These are phyloP conservation scores for Eremochloa ophiuroides DNA, from an alignment of 176 grass and related monocot genomes.

Conservation along the genomic window DNA sequence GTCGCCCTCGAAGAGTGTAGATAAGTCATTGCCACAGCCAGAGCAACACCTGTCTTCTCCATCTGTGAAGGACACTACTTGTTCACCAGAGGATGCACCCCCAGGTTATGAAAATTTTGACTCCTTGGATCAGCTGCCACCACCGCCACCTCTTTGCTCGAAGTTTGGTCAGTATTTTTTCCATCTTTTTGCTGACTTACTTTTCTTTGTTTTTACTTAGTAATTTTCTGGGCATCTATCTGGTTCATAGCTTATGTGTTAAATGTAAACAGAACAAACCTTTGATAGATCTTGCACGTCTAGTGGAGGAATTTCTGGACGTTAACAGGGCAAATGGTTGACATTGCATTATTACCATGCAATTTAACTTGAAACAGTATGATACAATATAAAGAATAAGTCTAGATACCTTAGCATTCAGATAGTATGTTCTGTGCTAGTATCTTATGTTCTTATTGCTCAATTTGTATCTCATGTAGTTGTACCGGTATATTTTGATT, in stretches of 20 bases:
- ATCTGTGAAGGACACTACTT: neutral
- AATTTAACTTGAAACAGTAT: neutral
- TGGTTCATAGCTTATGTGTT: neutral
- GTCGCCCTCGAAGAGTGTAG: constrained; percentile 1
- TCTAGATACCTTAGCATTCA: constrained; percentile 5
- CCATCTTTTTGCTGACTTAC: neutral
- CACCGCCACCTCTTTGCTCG: constrained; percentile 7
- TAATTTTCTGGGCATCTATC: constrained; percentile 8
- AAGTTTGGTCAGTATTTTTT: constrained; percentile 29
- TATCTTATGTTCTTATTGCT: neutral
- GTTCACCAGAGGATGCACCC: constrained; percentile 12
- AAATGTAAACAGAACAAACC: neutral
- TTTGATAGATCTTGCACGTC: neutral
- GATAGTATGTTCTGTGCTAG: neutral
- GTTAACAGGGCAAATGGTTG: neutral
- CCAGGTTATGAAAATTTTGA: constrained; percentile 21
- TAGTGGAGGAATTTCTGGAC: neutral
- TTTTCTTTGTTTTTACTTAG: constrained; percentile 7
- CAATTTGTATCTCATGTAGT: neutral
- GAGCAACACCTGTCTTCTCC: constrained; percentile 30
- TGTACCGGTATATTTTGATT: neutral
- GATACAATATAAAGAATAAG: neutral
- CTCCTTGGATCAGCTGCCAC: constrained; percentile 6
- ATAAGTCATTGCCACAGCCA: neutral
- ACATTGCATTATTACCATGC: neutral